Evolutionary conservation across 192 early-diverging fungal genomes (phyloP).

Genomic region (Haplosporangium gracile): DNA sequence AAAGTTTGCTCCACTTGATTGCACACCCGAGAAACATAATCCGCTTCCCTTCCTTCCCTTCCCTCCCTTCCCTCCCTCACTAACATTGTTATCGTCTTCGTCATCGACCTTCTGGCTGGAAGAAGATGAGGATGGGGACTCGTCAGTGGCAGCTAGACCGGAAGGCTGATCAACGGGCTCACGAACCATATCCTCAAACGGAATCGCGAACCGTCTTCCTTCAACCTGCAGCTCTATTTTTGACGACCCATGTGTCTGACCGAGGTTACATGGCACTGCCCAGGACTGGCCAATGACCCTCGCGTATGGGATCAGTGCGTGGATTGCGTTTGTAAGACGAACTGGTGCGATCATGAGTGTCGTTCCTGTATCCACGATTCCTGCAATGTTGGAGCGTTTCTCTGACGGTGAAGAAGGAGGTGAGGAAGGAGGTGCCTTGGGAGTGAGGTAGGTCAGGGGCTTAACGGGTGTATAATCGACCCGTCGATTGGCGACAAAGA

Average conservation of each 20-base stretch:
- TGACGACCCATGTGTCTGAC: constrained; percentile 8
- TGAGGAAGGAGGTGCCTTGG: neutral
- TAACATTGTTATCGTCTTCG: neutral
- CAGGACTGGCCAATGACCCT: constrained; percentile 19
- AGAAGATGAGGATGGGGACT: neutral
- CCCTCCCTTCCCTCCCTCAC: neutral
- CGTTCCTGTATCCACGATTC: constrained; percentile 74
- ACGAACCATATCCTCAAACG: constrained; percentile 23
- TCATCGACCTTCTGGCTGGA: neutral
- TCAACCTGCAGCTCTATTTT: constrained; percentile 24
- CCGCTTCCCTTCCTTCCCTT: neutral
- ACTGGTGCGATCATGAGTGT: constrained; percentile 68
- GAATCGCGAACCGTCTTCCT: constrained; percentile 37
- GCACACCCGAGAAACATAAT: constrained; percentile 45
- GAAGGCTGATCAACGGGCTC: neutral
- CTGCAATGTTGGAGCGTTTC: neutral
- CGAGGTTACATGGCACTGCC: constrained; percentile 47
- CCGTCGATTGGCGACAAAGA: neutral
- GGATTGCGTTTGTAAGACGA: constrained; percentile 59
- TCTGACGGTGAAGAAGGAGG: neutral
- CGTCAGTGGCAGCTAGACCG: neutral
- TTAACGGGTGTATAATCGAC: neutral
- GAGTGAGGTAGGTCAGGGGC: neutral
- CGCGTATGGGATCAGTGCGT: constrained; percentile 44
- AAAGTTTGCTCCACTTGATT: constrained; percentile 22